Base-by-base conservation (phyloP, 2,329 filamentous ascomycete genomes). In the Colletotrichum siamense region DNA sequence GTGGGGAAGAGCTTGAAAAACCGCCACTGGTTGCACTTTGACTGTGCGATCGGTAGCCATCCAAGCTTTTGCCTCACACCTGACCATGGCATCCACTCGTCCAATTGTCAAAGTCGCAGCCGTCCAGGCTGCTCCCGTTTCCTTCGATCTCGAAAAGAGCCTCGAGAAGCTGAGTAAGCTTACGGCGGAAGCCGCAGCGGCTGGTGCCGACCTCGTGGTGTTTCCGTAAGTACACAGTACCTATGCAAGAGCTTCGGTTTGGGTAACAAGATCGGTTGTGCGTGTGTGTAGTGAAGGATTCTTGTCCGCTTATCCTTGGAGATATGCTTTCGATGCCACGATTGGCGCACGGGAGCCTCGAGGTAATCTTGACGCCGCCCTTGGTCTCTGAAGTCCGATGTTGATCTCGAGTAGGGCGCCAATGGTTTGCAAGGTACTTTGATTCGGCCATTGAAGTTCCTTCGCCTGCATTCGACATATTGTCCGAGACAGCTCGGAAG, bases 301-400 rank as follows among this genome's bases (percentile, higher is more conserved):
- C 73, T 78, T 87, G 28, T 86, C 85, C 12, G 85, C 85, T 16
- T 87, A 87, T 73, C 85, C 85, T 24, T 87, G 85, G 85, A 78
- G 85, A 34, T 87, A 87, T 77, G 82, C 83, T 15, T 87, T 87
- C 72, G 85, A 86, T 80, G 81, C 83, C n/a, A 87, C 85, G 6
- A 82, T 87, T 77, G 85, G 85, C 36, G 81, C 83, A 7, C 81
- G 85, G 28, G 85, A 86, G 76, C 82, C 82, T 8, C 81, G 85
- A 79, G 85, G 85, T 85, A 79, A 69, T 15, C 18, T 18, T 13
- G 12, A 34, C 24, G 44, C 12, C n/a, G 10, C 3, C 12, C 8
- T 65, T 12, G 15, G n/a, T 24, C 13, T 32, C 9, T 16, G 22
- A 8, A 26, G 8, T 12, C 8, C 4, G 18, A 22, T 18, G 34